Evolutionary conservation across 139 green algal genomes (phyloP), one percentile per base, ranked within the genome.

Genomic region (Chlorella sp.): DNA sequence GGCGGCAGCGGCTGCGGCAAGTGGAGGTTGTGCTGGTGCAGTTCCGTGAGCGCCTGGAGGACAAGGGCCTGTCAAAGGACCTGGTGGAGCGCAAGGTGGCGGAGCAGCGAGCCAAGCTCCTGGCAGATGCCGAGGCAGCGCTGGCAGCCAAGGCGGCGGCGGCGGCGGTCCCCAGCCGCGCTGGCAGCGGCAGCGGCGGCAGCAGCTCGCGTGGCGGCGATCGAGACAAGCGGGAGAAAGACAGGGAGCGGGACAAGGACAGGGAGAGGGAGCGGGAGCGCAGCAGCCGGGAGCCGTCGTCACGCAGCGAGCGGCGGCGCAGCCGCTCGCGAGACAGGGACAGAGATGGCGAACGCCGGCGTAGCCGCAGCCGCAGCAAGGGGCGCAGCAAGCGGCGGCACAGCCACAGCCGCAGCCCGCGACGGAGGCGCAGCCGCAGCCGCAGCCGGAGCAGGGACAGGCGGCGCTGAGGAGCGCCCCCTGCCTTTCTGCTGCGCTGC

Each of bases 11-110:
- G 20, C 85, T 93, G 65, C 82, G 86, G 4, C 89, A 94, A 85
- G 90, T 95, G 72, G 92, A 95, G 90, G 78, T 94, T 62, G 76
- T 85, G 64, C 77, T 93, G 67, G 85, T 90, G 44, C 43, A 86
- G 58, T 88, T 91, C 58, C 80, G 90, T 28, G 92, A 92, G 17
- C 73, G 92, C 62, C 89, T 95, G 62, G 92, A 95, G 76, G 90
- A 95, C 65, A 34, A 89, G 51, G 91, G 90, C 32, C 54, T 91
- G 76, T 56, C 58, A 34, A 76, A 78, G 51, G 70, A 76, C 5
- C 78, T 85, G 44, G 54, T 93, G 24, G 89, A 88, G 24, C 56
- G 69, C 8, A 68, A 74, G 68, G 84, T 92, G 77, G 89, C 78
- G 28, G 90, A 87, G 69, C 79, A 87, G 48, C 87, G 92, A 7